A percentile compares a stretch with the other conserved stretches of the same genome.
Conservation (phyloP, 2,329 filamentous ascomycete species). For the Ustulina deusta region DNA sequence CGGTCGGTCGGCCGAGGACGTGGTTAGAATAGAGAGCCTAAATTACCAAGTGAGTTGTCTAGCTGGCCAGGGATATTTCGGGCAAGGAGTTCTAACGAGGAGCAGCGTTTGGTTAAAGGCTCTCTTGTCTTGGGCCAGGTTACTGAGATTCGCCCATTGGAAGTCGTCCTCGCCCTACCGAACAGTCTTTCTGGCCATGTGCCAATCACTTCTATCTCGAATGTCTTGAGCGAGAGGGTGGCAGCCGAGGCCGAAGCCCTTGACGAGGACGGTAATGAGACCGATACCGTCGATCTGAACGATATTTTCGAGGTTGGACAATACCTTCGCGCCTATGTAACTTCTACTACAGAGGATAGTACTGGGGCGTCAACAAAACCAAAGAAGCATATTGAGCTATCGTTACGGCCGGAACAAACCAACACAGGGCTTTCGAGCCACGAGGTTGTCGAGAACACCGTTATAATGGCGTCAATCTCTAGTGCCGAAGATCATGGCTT, state of each 20-base stretch:
- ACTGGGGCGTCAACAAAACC: conserved; percentile 66
- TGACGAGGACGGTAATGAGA: conserved; percentile 66
- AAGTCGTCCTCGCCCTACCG: conserved; percentile 84
- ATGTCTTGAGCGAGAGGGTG: conserved; percentile 79
- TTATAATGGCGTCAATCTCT: conserved; percentile 85
- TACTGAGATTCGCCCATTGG: conserved; percentile 80
- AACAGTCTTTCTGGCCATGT: conserved; percentile 94
- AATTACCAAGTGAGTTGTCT: conserved; percentile 81
- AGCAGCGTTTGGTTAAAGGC: conserved; percentile 87
- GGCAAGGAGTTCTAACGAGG: conserved; percentile 57
- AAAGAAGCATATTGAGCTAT: conserved; percentile 88
- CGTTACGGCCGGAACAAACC: conserved; percentile 80
- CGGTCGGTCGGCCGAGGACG: conserved; percentile 65
- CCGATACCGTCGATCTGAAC: conserved; percentile 76
- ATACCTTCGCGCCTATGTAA: conserved; percentile 86
- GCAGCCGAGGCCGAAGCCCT: conserved; percentile 73
- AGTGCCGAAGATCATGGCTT: conserved; percentile 97
- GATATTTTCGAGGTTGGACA: conserved; percentile 85
- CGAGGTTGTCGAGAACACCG: conserved; percentile 79
- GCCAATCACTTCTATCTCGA: conserved; percentile 91
- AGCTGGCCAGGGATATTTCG: background rate
- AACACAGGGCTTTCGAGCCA: conserved; percentile 80
- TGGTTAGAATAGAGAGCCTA: conserved; percentile 83
- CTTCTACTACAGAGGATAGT: conserved; percentile 79
- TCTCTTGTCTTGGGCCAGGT: conserved; percentile 91